Evolutionary conservation across 2,329 filamentous ascomycete species (phyloP).

Genomic region (Sporothrix schenckii): DNA sequence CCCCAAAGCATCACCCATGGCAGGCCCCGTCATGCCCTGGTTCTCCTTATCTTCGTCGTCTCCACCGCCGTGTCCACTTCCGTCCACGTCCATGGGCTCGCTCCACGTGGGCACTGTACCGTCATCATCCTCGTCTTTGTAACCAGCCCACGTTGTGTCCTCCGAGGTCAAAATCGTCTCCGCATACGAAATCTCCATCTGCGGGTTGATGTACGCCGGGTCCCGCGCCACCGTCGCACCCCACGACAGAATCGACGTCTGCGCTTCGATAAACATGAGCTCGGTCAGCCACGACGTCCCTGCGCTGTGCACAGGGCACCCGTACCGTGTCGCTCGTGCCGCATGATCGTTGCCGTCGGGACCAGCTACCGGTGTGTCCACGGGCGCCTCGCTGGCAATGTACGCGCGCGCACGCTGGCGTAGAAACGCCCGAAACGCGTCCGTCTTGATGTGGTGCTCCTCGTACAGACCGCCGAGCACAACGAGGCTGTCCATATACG

Average conservation of each 20-base stretch:
- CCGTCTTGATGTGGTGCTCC: slow-evolving; percentile 47
- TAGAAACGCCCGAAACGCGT: slow-evolving; percentile 55
- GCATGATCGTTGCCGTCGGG: slow-evolving; percentile 52
- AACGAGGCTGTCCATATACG: slow-evolving; percentile 53
- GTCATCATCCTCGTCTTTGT: neutral
- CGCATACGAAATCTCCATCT: slow-evolving; percentile 35
- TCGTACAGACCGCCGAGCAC: slow-evolving; percentile 54
- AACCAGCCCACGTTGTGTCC: slow-evolving; percentile 26
- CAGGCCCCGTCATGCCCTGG: neutral
- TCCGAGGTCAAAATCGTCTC: slow-evolving; percentile 27
- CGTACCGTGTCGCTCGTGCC: slow-evolving; percentile 50
- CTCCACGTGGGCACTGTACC: neutral
- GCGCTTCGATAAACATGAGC: slow-evolving; percentile 58
- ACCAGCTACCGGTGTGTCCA: slow-evolving; percentile 58
- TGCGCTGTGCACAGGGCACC: slow-evolving; percentile 71
- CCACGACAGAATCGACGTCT: slow-evolving; percentile 40
- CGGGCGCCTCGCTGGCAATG: slow-evolving; percentile 54
- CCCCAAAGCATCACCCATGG: neutral
- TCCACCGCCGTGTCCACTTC: neutral
- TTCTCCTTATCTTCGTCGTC: slow-evolving; percentile 22
- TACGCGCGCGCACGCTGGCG: slow-evolving; percentile 65
- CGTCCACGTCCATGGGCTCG: neutral
- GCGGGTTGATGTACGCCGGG: slow-evolving; percentile 38
- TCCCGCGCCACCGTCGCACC: slow-evolving; percentile 38
- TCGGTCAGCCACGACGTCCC: slow-evolving; percentile 64